Percentiles rank a stretch among this genome's conserved stretches.
phyloP scores from a whole-genome alignment of 2,329 filamentous ascomycete species.

The Penicillium sp. region DNA sequence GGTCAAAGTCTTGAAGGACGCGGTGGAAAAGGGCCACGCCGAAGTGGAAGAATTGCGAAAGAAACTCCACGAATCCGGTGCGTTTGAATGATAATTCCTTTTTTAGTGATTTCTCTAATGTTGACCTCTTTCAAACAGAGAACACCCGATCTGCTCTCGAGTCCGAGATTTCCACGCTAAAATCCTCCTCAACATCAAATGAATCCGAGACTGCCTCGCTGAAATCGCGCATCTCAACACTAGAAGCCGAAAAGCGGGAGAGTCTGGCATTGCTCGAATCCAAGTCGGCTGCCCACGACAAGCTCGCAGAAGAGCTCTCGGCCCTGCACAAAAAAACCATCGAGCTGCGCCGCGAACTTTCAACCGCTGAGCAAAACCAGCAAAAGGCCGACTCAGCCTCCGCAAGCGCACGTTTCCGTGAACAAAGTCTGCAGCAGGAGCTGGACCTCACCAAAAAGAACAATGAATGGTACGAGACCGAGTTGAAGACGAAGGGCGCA shows the following conservation, averaged over 20 bases:
- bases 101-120: neutral
- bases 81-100: neutral
- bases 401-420: conserved; percentile 83
- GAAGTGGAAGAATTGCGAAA: conserved; percentile 81
- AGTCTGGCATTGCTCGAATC: conserved; percentile 86
- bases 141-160: conserved; percentile 74
- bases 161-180: conserved; percentile 78
- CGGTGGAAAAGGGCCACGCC: conserved; percentile 79
- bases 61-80: conserved; percentile 82
- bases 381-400: conserved; percentile 80
- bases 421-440: conserved; percentile 88
- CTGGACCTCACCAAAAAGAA: conserved; percentile 85
- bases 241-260: conserved; percentile 91
- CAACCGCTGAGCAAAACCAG: conserved; percentile 77
- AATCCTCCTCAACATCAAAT: conserved; percentile 69
- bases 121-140: conserved; percentile 59
- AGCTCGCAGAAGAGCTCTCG: conserved; percentile 82
- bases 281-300: conserved; percentile 84
- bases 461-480: conserved; percentile 89
- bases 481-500: conserved; percentile 85
- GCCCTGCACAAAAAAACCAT: conserved; percentile 87
- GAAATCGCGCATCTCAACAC: conserved; percentile 78
- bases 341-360: conserved; percentile 80
- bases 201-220: conserved; percentile 74
- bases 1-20: conserved; percentile 78